Evolutionary conservation across 306 rosid species (phyloP).

Genomic region (Prunus davidiana): DNA sequence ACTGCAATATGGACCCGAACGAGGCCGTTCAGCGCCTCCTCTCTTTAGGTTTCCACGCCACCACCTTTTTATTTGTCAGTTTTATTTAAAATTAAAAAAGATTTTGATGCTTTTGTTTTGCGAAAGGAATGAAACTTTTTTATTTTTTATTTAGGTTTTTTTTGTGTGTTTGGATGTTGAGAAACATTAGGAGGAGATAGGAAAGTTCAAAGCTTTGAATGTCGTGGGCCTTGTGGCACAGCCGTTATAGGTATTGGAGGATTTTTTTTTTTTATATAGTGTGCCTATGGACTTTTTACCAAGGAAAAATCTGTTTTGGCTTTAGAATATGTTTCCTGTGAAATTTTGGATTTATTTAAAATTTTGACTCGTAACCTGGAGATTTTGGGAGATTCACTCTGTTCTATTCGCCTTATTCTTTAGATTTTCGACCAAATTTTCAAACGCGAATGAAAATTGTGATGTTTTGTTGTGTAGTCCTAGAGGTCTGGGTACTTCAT

Average conservation of each 20-base stretch:
- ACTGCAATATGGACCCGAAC: constrained; percentile 41
- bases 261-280: background rate
- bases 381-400: background rate
- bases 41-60: constrained; percentile 26
- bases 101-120: background rate
- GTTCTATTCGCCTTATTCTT: background rate
- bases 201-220: background rate
- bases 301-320: background rate
- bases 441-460: background rate
- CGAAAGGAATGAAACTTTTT: background rate
- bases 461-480: background rate
- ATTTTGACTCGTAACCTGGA: background rate
- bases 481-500: background rate
- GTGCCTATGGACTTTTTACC: too few species aligned
- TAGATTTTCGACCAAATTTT: background rate
- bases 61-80: background rate
- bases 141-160: background rate
- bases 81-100: background rate
- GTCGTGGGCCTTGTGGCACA: background rate
- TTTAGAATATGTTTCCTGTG: background rate
- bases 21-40: constrained; percentile 39
- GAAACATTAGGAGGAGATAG: constrained; percentile 5
- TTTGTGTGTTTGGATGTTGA: constrained; percentile 11
- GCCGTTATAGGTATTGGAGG: background rate
- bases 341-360: background rate